Conservation (phyloP, 306 rosid species). For the Vicia sativa region DNA sequence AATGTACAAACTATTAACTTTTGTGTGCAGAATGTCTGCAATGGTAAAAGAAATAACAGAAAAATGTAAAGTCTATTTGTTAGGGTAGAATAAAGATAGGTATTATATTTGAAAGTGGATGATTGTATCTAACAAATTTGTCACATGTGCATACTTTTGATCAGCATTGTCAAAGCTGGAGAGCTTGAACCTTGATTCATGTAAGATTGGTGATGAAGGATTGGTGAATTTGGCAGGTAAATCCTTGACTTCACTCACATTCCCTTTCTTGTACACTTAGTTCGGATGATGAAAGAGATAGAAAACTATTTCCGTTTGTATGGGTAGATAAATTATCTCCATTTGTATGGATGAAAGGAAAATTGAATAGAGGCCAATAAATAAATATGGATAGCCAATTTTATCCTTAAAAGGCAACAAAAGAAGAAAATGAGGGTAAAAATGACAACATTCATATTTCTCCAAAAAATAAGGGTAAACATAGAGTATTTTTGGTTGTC, state of each 20-base stretch:
- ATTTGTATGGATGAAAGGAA: not conserved
- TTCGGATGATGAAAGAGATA: not conserved
- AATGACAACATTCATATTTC: not conserved
- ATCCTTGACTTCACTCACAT: constrained; percentile 25
- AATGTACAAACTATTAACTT: constrained; percentile 9
- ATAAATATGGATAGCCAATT: not conserved
- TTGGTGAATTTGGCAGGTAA: constrained; percentile 77
- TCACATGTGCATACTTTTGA: constrained; percentile 24
- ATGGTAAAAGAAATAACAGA: not conserved
- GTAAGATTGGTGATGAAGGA: constrained; percentile 83
- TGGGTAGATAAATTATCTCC: not conserved
- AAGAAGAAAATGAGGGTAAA: not conserved
- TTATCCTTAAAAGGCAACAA: not conserved
- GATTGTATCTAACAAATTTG: constrained; percentile 10
- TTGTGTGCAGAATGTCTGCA: not conserved
- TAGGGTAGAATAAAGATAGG: constrained; percentile 18
- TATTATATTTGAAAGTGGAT: constrained; percentile 19
- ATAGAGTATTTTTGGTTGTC: not conserved
- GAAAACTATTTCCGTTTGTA: not conserved
- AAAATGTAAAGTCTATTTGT: constrained; percentile 8
- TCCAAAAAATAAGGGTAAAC: not conserved
- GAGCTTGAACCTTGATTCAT: constrained; percentile 90
- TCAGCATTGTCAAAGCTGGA: constrained; percentile 81
- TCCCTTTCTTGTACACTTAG: constrained; percentile 3
- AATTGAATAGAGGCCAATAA: not conserved